phyloP scores from a whole-genome alignment of 1,139 yeast genomes.

The Nakaseomyces delphensis region DNA sequence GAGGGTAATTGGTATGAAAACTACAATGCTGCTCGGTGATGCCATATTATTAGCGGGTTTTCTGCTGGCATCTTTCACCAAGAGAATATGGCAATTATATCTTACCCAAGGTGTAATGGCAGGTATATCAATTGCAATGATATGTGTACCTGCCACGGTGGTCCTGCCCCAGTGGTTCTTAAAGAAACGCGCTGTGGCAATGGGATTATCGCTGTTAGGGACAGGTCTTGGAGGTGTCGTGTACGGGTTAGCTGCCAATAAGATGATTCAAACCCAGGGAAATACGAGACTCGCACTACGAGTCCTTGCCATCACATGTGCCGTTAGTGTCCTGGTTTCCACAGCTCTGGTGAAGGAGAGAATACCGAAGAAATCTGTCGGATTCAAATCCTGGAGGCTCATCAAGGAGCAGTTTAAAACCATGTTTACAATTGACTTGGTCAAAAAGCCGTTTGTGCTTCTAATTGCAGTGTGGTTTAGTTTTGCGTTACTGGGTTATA shows the following conservation, averaged over 20 bases:
- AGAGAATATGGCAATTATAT: conserved; percentile 53
- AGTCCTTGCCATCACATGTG: conserved; percentile 44
- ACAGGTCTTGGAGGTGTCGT: conserved; percentile 52
- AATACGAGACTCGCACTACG: conserved; percentile 62
- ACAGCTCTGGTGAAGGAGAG: conserved; percentile 43
- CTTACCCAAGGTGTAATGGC: conserved; percentile 63
- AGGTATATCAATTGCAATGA: conserved; percentile 52
- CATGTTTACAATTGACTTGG: conserved; percentile 12
- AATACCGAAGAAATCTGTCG: conserved; percentile 32
- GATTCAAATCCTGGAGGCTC: conserved; percentile 16
- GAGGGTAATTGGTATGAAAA: conserved; percentile 35
- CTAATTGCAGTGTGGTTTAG: conserved; percentile 48
- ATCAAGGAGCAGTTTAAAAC: conserved; percentile 11
- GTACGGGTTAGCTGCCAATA: conserved; percentile 35
- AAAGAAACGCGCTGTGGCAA: conserved; percentile 47
- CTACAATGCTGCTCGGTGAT: conserved; percentile 41
- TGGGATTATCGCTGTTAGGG: conserved; percentile 48
- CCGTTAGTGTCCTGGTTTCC: conserved; percentile 32
- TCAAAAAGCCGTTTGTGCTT: conserved; percentile 17
- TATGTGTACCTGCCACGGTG: conserved; percentile 51
- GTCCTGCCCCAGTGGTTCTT: conserved; percentile 56
- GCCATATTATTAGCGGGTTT: conserved; percentile 48
- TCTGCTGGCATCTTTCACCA: conserved; percentile 57
- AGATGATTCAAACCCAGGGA: conserved; percentile 41
- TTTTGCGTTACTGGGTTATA: conserved; percentile 48